These are phyloP conservation scores for Cryphonectria japonica DNA, from an alignment of 2,329 filamentous ascomycete genomes.

Conservation along the genomic window DNA sequence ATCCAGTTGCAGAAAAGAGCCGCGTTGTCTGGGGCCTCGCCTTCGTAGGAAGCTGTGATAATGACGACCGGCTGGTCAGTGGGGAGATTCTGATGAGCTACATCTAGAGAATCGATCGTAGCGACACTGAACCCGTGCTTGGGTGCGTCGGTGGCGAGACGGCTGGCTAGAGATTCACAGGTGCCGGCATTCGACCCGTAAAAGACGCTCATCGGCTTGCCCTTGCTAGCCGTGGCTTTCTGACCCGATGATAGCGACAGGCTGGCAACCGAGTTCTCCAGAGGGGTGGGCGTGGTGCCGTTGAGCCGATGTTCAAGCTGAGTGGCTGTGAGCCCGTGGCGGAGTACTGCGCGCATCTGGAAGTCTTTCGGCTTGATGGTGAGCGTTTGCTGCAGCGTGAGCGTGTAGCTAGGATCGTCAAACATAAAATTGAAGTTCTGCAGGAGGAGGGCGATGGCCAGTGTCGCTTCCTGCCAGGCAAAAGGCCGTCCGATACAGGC, in stretches of 20 bases:
- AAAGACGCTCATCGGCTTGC: conserved; percentile 60
- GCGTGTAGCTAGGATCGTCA: conserved; percentile 62
- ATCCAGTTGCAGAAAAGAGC: conserved; percentile 70
- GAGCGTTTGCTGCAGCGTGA: conserved; percentile 59
- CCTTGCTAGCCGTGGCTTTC: conserved; percentile 29
- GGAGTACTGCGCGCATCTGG: conserved; percentile 60
- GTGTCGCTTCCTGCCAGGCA: conserved; percentile 72
- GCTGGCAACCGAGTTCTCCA: conserved; percentile 49
- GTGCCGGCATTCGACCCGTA: conserved; percentile 77
- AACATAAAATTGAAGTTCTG: conserved; percentile 73
- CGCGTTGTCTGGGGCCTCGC: conserved; percentile 72
- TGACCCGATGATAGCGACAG: conserved; percentile 39
- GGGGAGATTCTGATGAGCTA: conserved; percentile 62
- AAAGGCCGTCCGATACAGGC: conserved; percentile 75
- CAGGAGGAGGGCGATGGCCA: conserved; percentile 65
- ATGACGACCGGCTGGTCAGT: conserved; percentile 66
- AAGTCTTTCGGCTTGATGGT: conserved; percentile 69
- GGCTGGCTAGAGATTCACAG: conserved; percentile 68
- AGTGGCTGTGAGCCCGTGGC: conserved; percentile 62
- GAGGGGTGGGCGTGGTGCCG: conserved; percentile 35
- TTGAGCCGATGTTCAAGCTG: conserved; percentile 51
- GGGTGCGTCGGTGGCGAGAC: conserved; percentile 61
- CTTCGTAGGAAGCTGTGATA: conserved; percentile 72
- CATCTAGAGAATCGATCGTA: conserved; percentile 61
- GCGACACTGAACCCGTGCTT: conserved; percentile 61